A percentile compares a stretch with the other conserved stretches of the same genome.
phyloP scores from a whole-genome alignment of 257 asterid species.

The Przewalskia tangutica region DNA sequence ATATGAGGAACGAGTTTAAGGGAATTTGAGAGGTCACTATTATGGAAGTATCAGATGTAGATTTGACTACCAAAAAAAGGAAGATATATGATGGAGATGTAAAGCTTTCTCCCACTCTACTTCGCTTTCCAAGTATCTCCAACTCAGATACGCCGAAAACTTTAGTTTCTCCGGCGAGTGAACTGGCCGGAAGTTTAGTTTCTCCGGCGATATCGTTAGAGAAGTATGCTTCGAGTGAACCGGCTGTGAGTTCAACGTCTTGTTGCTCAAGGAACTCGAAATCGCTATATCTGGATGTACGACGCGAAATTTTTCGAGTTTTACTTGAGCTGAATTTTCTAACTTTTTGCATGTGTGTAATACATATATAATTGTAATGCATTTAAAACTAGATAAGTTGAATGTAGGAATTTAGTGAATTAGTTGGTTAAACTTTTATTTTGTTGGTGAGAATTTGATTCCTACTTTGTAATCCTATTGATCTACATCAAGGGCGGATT shows the following conservation, averaged over 20 bases:
- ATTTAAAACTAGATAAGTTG: background rate
- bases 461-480: too few relatives aligned
- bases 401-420: background rate
- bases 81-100: slow-evolving; percentile 20
- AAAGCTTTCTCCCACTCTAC: slow-evolving; percentile 11
- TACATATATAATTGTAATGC: background rate
- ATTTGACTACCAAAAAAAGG: slow-evolving; percentile 28
- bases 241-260: background rate
- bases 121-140: slow-evolving; percentile 33
- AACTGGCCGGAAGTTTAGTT: slow-evolving; percentile 3
- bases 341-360: background rate
- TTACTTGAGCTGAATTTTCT: background rate
- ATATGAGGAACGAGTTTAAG: slow-evolving; percentile 10
- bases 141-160: slow-evolving; percentile 9
- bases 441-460: too few relatives aligned
- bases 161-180: background rate
- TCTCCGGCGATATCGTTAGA: background rate
- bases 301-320: background rate
- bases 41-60: slow-evolving; percentile 12
- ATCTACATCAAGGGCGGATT: too few relatives aligned
- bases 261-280: slow-evolving; percentile 31
- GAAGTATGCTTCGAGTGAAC: too few relatives aligned
- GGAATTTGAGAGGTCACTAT: slow-evolving; percentile 17
- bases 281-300: slow-evolving; percentile 50
- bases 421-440: too few relatives aligned